phyloP scores from a whole-genome alignment of 129 eudicot species.

The Solidago caesia region DNA sequence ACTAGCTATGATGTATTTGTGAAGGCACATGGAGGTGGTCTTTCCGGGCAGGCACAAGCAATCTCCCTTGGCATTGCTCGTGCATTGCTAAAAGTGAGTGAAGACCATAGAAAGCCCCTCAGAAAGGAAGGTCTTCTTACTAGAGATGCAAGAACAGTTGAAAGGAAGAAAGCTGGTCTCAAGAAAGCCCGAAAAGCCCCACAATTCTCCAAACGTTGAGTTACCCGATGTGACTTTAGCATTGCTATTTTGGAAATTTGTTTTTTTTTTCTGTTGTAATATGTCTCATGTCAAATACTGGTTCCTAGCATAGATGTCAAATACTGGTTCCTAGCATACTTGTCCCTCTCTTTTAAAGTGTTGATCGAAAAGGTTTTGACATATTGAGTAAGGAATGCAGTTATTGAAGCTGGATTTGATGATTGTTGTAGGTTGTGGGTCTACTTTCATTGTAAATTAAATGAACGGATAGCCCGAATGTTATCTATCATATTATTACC shows the following conservation, averaged over 20 bases:
- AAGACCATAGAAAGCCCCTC: constrained; percentile 61
- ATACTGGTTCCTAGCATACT: constrained; percentile 11
- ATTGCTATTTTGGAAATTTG: constrained; percentile 8
- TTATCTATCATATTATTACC: constrained; percentile 1
- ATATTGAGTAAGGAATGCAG: constrained; percentile 12
- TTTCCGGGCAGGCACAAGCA: constrained; percentile 96
- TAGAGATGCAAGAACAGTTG: constrained; percentile 81
- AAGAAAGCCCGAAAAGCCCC: constrained; percentile 94
- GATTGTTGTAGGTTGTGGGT: constrained; percentile 12
- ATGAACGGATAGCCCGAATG: background rate
- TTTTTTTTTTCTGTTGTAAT: constrained; percentile 10
- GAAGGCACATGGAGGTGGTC: constrained; percentile 97
- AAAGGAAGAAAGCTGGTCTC: constrained; percentile 92
- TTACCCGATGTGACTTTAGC: constrained; percentile 22
- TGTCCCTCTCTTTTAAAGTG: background rate
- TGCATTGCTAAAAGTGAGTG: constrained; percentile 86
- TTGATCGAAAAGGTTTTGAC: constrained; percentile 2
- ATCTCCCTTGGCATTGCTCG: constrained; percentile 86
- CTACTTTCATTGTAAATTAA: constrained; percentile 19
- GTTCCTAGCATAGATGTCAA: background rate
- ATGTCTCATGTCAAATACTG: background rate
- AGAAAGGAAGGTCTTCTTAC: constrained; percentile 87
- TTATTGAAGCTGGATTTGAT: background rate
- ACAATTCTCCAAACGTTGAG: constrained; percentile 92
- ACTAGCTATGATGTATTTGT: constrained; percentile 82